Conservation (phyloP, 306 rosid species). For the Pyrus betulifolia region DNA sequence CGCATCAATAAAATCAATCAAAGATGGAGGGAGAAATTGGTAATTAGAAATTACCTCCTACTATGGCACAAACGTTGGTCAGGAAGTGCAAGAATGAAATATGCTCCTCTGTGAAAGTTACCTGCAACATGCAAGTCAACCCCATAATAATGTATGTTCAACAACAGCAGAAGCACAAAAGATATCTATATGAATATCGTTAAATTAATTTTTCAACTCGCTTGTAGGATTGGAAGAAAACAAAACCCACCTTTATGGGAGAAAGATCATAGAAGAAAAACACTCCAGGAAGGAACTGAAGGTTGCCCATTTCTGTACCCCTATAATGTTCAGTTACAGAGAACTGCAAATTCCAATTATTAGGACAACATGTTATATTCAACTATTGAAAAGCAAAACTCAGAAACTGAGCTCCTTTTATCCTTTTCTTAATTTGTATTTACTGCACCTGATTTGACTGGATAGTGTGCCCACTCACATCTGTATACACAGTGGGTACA, state of each 20-base stretch:
- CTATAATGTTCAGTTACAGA: conserved; percentile 91
- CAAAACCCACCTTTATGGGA: conserved; percentile 73
- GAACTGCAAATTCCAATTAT: conserved; percentile 61
- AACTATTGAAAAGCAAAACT: background rate
- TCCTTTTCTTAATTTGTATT: background rate
- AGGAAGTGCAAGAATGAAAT: conserved; percentile 91
- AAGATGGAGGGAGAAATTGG: background rate
- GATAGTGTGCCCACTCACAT: conserved; percentile 70
- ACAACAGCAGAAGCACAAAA: background rate
- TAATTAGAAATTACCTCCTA: conserved; percentile 68
- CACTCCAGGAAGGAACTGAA: conserved; percentile 92
- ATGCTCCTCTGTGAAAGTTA: conserved; percentile 74
- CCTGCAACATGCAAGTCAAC: conserved; percentile 42
- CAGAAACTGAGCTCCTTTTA: background rate
- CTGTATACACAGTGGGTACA: conserved; percentile 90
- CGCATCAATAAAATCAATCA: background rate
- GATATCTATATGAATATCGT: background rate
- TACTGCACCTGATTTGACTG: conserved; percentile 84
- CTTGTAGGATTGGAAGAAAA: background rate
- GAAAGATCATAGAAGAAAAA: conserved; percentile 97
- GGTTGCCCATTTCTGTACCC: conserved; percentile 60
- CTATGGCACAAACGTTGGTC: conserved; percentile 90
- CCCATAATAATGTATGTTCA: background rate
- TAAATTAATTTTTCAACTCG: background rate
- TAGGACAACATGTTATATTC: conserved; percentile 1